Percentiles rank a stretch among this genome's conserved stretches.
Conservation (phyloP, 352 stramenopile species). For the Phytophthora fragariaefolia region DNA sequence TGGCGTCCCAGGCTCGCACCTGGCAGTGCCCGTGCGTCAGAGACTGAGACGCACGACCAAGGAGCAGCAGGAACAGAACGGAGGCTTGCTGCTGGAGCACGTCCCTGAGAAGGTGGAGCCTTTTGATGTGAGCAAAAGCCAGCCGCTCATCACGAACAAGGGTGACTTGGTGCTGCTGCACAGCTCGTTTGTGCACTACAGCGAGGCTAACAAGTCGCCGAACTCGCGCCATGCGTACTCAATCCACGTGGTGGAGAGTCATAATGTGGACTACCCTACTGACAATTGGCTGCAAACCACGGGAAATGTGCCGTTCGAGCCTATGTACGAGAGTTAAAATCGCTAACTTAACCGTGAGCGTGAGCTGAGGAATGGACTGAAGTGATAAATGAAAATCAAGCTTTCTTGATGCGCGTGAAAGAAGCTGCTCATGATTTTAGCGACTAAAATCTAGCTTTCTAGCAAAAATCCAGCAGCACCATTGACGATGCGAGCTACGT, state of each 20-base stretch:
- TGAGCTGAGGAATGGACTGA: not conserved
- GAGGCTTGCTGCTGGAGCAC: constrained; percentile 65
- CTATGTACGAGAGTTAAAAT: constrained; percentile 61
- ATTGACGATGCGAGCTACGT: constrained; percentile 23
- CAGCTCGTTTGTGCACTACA: constrained; percentile 95
- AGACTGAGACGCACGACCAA: constrained; percentile 79
- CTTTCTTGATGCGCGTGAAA: not conserved
- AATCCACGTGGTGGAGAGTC: constrained; percentile 95
- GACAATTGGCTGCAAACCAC: constrained; percentile 96
- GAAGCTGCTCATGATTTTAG: too few relatives aligned
- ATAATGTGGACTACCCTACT: constrained; percentile 80
- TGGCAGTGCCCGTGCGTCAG: constrained; percentile 82
- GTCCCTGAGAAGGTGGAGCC: constrained; percentile 52
- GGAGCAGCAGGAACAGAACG: constrained; percentile 47
- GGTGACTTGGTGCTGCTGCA: constrained; percentile 94
- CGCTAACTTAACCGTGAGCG: not conserved
- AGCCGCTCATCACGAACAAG: constrained; percentile 89
- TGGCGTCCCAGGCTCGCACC: constrained; percentile 91
- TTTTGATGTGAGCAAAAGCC: constrained; percentile 62
- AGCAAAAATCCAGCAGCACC: constrained; percentile 35
- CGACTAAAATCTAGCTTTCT: not conserved
- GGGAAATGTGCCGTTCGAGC: constrained; percentile 61
- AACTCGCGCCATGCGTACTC: constrained; percentile 95
- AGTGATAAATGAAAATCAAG: not conserved
- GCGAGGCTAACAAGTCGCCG: constrained; percentile 91